Evolutionary conservation across 2,329 filamentous ascomycete genomes (phyloP).

Genomic region (Pseudogymnoascus sp.): DNA sequence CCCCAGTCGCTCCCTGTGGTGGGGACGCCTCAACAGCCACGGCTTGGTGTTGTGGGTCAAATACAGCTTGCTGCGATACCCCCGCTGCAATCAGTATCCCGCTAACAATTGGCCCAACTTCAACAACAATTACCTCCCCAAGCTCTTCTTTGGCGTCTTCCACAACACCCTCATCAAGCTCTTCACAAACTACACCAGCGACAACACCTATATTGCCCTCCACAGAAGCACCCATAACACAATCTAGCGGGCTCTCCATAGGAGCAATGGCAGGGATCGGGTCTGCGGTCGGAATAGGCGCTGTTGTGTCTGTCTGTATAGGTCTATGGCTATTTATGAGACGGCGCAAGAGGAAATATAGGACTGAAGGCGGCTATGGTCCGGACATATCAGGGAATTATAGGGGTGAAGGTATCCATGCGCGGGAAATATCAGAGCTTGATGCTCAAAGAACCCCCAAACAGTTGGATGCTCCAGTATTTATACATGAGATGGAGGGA

Average conservation of each 20-base stretch:
- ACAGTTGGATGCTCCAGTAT: not conserved
- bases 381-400: not conserved
- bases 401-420: not conserved
- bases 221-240: not conserved
- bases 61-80: not conserved
- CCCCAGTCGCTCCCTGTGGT: not conserved
- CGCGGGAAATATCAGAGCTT: not conserved
- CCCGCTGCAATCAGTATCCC: not conserved
- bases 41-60: not conserved
- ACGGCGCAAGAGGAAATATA: not conserved
- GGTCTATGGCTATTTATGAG: not conserved
- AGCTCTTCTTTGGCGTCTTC: not conserved
- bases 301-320: not conserved
- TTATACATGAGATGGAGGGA: not conserved
- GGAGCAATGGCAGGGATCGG: conserved; percentile 11
- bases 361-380: not conserved
- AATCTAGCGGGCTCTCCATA: conserved; percentile 5
- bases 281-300: not conserved
- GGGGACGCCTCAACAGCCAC: not conserved
- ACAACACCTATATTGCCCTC: not conserved
- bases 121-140: not conserved
- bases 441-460: not conserved
- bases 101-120: not conserved
- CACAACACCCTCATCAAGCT: not conserved
- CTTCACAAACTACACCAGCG: not conserved